Evolutionary conservation across 139 green algal genomes (phyloP).

Genomic region (Haematococcus lacustris): DNA sequence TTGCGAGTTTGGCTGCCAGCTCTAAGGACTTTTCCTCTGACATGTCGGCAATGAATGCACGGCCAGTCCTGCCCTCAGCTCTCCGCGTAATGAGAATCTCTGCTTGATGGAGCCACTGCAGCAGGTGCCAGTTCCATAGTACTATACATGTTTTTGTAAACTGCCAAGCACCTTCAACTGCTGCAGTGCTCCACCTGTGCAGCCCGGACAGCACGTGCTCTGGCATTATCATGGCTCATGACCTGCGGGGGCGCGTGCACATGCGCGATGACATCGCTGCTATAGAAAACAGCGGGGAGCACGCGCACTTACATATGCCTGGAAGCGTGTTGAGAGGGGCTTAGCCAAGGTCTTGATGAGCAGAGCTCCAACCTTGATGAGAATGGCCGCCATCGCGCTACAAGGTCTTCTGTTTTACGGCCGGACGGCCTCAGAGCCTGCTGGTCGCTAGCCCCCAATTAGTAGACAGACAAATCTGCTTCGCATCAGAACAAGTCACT

Average conservation of each 20-base stretch:
- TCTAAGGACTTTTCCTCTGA: constrained; percentile 74
- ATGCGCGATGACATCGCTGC: constrained; percentile 56
- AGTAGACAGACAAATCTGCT: no score
- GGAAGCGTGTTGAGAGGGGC: constrained; percentile 58
- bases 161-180: background rate
- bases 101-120: constrained; percentile 54
- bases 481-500: no score
- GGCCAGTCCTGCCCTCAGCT: constrained; percentile 64
- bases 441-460: no score
- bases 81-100: constrained; percentile 65
- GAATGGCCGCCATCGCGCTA: background rate
- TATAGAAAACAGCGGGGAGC: no score
- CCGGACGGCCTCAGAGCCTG: no score
- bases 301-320: constrained; percentile 55
- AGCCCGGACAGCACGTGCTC: background rate
- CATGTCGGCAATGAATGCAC: constrained; percentile 68
- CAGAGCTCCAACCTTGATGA: background rate
- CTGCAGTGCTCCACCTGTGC: no score
- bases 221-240: constrained; percentile 36
- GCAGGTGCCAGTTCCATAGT: constrained; percentile 13
- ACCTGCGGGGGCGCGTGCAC: constrained; percentile 32
- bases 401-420: no score
- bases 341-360: constrained; percentile 21
- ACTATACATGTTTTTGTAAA: no score
- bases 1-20: constrained; percentile 66